Percentiles rank a stretch among this genome's conserved stretches.
Evolutionary conservation across 768 basidiomycete genomes (phyloP).

Genomic region (Russula compacta): DNA sequence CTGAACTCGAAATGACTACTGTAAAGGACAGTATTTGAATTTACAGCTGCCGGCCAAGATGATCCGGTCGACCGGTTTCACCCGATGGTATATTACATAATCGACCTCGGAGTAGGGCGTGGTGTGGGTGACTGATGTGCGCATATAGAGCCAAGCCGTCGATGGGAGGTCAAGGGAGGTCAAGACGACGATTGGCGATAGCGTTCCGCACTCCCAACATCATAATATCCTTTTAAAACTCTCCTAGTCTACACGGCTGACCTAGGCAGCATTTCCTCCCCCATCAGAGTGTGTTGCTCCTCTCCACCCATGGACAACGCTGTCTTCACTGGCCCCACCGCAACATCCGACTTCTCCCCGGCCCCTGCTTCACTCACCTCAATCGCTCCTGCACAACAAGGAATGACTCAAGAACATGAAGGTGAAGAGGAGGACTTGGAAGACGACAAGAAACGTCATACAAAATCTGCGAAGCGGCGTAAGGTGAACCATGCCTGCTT

Average conservation of each 20-base stretch:
- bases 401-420: not conserved
- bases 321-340: not conserved
- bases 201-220: not conserved
- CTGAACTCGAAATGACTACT: too few species aligned
- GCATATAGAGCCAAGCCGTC: not conserved
- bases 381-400: not conserved
- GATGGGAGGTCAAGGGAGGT: too few species aligned
- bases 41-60: too few species aligned
- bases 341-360: not conserved
- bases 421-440: constrained; percentile 28
- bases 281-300: not conserved
- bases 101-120: not conserved
- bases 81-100: not conserved
- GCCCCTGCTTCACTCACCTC: not conserved
- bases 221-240: not conserved
- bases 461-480: constrained; percentile 47
- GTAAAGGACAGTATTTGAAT: too few species aligned
- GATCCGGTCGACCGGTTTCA: not conserved
- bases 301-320: not conserved
- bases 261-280: not conserved
- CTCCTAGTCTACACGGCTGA: not conserved
- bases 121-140: not conserved
- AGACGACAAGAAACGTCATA: constrained; percentile 34
- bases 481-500: constrained; percentile 92
- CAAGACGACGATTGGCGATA: not conserved